A percentile compares a stretch with the other conserved stretches of the same genome.
phyloP scores from a whole-genome alignment of 148 eudicot genomes.

The Cornus kousa region DNA sequence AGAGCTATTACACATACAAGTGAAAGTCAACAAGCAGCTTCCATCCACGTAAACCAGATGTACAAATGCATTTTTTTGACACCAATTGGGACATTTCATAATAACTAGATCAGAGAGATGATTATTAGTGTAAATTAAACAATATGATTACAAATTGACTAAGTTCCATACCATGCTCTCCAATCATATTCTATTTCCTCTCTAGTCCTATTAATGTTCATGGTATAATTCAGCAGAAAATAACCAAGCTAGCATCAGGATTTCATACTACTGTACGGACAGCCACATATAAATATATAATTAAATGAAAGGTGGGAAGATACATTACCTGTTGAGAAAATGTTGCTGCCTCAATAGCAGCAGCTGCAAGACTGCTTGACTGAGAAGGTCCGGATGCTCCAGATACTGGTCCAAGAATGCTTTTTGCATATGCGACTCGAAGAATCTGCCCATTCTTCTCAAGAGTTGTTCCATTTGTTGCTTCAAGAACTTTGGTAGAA shows the following conservation, averaged over 20 bases:
- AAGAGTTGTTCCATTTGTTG: constrained; percentile 80
- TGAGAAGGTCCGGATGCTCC: constrained; percentile 54
- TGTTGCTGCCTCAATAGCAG: constrained; percentile 99
- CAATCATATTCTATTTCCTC: background rate
- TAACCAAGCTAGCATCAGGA: background rate
- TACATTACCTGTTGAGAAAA: constrained; percentile 87
- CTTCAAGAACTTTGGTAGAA: constrained; percentile 91
- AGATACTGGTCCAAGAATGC: constrained; percentile 74
- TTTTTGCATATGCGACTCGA: constrained; percentile 96
- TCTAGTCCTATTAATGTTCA: background rate
- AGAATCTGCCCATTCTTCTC: constrained; percentile 93
- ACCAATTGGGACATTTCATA: too few species aligned
- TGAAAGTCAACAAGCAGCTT: too few species aligned
- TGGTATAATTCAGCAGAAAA: too few species aligned
- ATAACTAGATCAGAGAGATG: too few species aligned
- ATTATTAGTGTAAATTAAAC: too few species aligned
- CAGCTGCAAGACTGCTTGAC: constrained; percentile 96
- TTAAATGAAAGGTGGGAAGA: background rate
- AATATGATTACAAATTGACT: too few species aligned
- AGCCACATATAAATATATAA: background rate
- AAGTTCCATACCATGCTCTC: background rate
- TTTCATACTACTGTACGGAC: background rate
- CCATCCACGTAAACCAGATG: too few species aligned
- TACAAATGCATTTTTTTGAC: too few species aligned
- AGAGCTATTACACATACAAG: too few species aligned